These are phyloP conservation scores for Corrigiola litoralis DNA, from an alignment of 179 eudicot genomes.

Conservation along the genomic window DNA sequence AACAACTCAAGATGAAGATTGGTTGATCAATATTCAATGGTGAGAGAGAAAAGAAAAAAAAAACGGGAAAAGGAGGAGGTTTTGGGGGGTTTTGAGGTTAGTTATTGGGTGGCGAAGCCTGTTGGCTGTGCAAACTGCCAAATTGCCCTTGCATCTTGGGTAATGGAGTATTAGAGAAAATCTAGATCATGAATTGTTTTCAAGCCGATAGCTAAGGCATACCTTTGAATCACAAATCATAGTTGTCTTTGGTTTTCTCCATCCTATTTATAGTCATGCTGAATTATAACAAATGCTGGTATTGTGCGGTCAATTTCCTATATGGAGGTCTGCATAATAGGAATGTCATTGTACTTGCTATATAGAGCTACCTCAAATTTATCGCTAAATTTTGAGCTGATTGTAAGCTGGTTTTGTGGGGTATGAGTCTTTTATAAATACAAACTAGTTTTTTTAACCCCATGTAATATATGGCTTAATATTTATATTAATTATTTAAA, in stretches of 20 bases:
- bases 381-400: no score
- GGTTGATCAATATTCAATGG: background rate
- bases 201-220: constrained; percentile 19
- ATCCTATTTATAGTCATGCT: constrained; percentile 20
- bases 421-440: no score
- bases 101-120: constrained; percentile 18
- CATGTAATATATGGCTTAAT: no score
- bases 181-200: constrained; percentile 22
- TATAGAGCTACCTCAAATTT: no score
- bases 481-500: no score
- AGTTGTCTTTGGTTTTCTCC: constrained; percentile 7
- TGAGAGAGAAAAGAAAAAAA: background rate
- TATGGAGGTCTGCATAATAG: no score
- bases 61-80: constrained; percentile 10
- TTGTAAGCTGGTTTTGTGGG: no score
- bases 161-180: constrained; percentile 5
- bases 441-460: no score
- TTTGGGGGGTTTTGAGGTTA: constrained; percentile 24
- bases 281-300: background rate
- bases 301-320: no score
- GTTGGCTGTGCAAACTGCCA: constrained; percentile 21
- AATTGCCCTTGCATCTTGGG: constrained; percentile 10
- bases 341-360: no score
- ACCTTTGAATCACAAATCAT: constrained; percentile 14
- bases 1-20: constrained; percentile 1